These are phyloP conservation scores for Wickerhamomyces xylosicus DNA, from an alignment of 805 yeast genomes.

Conservation along the genomic window DNA sequence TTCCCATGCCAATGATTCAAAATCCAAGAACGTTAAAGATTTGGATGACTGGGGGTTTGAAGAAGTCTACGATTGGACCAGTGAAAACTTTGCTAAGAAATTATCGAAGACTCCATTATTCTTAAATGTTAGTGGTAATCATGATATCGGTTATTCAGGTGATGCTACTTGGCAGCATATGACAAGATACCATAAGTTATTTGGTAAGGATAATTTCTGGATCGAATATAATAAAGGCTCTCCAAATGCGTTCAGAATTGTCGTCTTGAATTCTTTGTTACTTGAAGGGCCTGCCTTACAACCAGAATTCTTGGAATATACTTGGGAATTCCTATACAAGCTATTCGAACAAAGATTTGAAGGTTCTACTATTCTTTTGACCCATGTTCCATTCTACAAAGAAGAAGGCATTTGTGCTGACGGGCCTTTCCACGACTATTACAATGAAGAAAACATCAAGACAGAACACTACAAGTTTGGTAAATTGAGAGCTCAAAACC, in stretches of 20 bases:
- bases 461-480: conserved; percentile 63
- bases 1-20: conserved; percentile 26
- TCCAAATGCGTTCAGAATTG: conserved; percentile 74
- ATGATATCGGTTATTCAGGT: conserved; percentile 92
- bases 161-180: conserved; percentile 90
- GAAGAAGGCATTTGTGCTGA: conserved; percentile 75
- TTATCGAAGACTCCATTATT: conserved; percentile 50
- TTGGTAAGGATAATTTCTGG: conserved; percentile 82
- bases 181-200: conserved; percentile 61
- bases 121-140: conserved; percentile 87
- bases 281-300: conserved; percentile 88
- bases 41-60: conserved; percentile 28
- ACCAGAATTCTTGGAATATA: conserved; percentile 51
- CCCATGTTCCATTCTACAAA: conserved; percentile 88
- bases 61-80: conserved; percentile 61
- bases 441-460: conserved; percentile 34
- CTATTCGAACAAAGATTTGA: conserved; percentile 44
- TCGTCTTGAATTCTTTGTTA: conserved; percentile 75
- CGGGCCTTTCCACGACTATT: conserved; percentile 65
- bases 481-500: conserved; percentile 75
- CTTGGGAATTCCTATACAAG: conserved; percentile 65
- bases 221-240: conserved; percentile 56
- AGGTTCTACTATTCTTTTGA: conserved; percentile 75
- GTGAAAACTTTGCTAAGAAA: conserved; percentile 19
- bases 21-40: conserved; percentile 22